Base-by-base conservation (phyloP, 116 monocot species). In the Posidonia oceanica region DNA sequence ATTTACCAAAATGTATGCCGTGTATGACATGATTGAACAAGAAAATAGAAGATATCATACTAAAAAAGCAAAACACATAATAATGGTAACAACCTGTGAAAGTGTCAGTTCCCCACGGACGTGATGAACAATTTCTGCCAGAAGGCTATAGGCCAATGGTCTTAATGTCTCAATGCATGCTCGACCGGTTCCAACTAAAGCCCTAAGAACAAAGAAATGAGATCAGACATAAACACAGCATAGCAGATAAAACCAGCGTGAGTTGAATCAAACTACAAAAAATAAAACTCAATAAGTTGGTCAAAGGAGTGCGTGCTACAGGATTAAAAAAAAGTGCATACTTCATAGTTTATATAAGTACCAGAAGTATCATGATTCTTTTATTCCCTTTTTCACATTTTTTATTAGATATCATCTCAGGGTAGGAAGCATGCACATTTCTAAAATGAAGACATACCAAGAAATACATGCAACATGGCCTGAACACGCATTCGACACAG, bases 121-220 rank as follows among this genome's bases (percentile, higher is more conserved):
- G 84, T 98, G 90, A 80, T 98, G 98, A 74, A 98, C 93, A 78
- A 98, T 86, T 79, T 98, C 98, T 40, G 98, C 98, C 79, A 98
- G 87, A 80, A 98, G 85, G 62, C 86, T 98, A 59, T 98, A 98
- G 38, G 98, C 98, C 79, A 98, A 79, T 51, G 98, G 93, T 75
- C 90, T 90, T 67, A 93, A 72, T 69, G 93, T 84, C 75, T 98
- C 98, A 75, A 93, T 84, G 70, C 93, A 98, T 69, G 88, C 84
- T 54, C 98, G 85, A 12, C 93, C 98, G 48, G 84, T 88, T 53
- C 98, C 98, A 73, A 98, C 88, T 59, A 98, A 69, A 81, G 93
- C 93, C 84, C 98, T 97, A 66, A 70, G 10, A 66, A 55, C 3
- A 13, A 39, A 15, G 39, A 16, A 70, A 76, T 41, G 23, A 44